Base-by-base conservation (phyloP, 352 stramenopile genomes). In the Phytophthora brassicae region DNA sequence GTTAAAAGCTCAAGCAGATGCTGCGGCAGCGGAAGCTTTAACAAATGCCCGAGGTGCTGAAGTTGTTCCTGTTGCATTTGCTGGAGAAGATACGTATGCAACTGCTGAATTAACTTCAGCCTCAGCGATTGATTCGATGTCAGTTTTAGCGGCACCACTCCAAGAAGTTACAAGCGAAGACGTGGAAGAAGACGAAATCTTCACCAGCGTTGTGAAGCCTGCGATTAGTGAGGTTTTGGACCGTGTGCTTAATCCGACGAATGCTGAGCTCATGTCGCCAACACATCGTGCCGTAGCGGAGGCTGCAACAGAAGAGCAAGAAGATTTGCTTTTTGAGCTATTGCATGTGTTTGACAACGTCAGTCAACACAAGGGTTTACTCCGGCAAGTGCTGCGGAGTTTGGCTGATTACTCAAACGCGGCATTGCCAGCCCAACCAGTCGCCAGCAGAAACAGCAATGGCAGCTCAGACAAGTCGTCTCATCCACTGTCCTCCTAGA, bases 281-380 rank as follows among this genome's bases (percentile, higher is more conserved):
- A 50, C 55, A 57, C 64, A 72, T 45, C 33, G 50, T 33, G 50
- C 50, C 12, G 60, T 44, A 39, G 47, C 64, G 22, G 64, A 77
- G 26, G 46, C 50, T 57, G 74, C 80, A 12, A 70, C 71, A 12
- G 82, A 90, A 29, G 50, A 67, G 9, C 72, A 75, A 58, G 82
- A 95, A 41, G 83, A 92, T 50, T 53, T 89, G 28, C 62, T 95
- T 2, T 87, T 95, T 41, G 84, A 95, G 44, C 81, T 93, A 26
- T 52, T 95, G 36, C 81, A 92, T 42, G 68, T 76, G 43, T 88
- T 93, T 56, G 86, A 95, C 53, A 86, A 63, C 26, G 72, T 95
- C 13, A 86, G 68, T 44, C 67, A 88, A 65, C 72, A 92, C 24
- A 72, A 82, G 45, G 72, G 66, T 2, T 57, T 94, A 20, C 72